A percentile compares a stretch with the other conserved stretches of the same genome.
These are phyloP conservation scores for Termitomyces sp. DNA, from an alignment of 768 basidiomycete species.

Conservation along the genomic window DNA sequence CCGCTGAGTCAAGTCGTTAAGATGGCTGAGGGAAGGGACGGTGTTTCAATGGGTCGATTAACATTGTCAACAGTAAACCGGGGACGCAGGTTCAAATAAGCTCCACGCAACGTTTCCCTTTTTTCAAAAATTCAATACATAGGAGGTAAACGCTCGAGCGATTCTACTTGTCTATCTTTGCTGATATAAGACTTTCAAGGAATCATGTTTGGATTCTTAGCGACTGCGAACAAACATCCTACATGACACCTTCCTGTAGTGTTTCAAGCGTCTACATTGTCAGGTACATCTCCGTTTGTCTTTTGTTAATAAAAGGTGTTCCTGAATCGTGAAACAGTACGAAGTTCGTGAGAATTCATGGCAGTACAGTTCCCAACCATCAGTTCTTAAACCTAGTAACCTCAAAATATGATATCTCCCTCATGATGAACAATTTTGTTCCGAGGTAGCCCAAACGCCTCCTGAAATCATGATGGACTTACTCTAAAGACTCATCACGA, in stretches of 20 bases:
- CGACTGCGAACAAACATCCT: not conserved
- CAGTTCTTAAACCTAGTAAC: not conserved
- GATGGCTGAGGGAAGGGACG: slow-evolving; percentile 57
- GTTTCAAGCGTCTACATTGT: not conserved
- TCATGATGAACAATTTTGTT: not conserved
- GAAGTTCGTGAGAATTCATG: not conserved
- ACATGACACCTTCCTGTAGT: not conserved
- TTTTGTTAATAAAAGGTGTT: slow-evolving; percentile 1
- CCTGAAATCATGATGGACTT: slow-evolving; percentile 17
- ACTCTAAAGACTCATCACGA: slow-evolving; percentile 3
- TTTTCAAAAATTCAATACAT: not conserved
- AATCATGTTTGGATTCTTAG: slow-evolving; percentile 4
- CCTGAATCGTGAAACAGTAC: not conserved
- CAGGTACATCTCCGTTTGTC: slow-evolving; percentile 1
- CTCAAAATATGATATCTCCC: not conserved
- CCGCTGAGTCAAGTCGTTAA: slow-evolving; percentile 51
- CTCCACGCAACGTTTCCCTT: too few relatives aligned
- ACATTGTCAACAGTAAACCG: slow-evolving; percentile 10
- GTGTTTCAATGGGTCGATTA: slow-evolving; percentile 49
- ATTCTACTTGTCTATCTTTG: not conserved
- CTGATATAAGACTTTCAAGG: not conserved
- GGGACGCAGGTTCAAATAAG: slow-evolving; percentile 15
- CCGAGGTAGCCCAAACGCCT: slow-evolving; percentile 12
- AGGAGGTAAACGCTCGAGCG: not conserved
- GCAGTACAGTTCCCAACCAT: not conserved